phyloP scores from a whole-genome alignment of 1,284 basidiomycete species.

The Ceratobasidium sp. region DNA sequence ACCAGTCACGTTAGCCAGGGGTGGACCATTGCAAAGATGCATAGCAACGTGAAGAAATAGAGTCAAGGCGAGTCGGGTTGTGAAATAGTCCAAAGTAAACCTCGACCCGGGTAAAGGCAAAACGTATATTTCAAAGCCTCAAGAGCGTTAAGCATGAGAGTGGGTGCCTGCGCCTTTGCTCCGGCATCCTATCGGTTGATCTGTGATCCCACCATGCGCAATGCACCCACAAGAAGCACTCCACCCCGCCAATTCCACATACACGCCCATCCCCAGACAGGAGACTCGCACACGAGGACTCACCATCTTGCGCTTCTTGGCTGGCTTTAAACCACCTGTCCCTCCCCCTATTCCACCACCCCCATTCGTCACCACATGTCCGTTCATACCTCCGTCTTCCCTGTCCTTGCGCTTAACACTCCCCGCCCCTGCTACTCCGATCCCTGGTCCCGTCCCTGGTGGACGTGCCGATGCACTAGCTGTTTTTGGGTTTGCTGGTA shows the following conservation, averaged over 20 bases:
- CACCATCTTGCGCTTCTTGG: conserved; percentile 39
- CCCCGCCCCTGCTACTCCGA: conserved; percentile 3
- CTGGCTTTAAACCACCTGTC: conserved; percentile 29
- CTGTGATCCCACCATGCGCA: conserved; percentile 2
- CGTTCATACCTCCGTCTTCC: conserved; percentile 24
- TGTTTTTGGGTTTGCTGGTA: conserved; percentile 29
- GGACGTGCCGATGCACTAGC: conserved; percentile 8
- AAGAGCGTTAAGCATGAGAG: too few relatives aligned
- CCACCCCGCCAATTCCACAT: neutral
- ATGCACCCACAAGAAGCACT: neutral
- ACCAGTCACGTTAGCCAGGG: neutral
- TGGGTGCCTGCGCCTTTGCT: neutral
- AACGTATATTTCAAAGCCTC: neutral
- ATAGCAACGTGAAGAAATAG: neutral
- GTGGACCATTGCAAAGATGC: neutral
- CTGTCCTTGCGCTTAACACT: conserved; percentile 29
- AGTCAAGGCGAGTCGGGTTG: neutral
- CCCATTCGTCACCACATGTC: conserved; percentile 12
- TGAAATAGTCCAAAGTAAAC: neutral
- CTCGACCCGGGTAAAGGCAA: neutral
- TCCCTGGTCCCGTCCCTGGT: conserved; percentile 19
- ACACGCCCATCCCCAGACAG: neutral
- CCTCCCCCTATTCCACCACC: conserved; percentile 15
- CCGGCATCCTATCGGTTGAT: neutral
- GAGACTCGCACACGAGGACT: conserved; percentile 4